Evolutionary conservation across 306 rosid genomes (phyloP), one percentile per base, ranked within the genome.

Genomic region (Amphicarpaea edgeworthii): DNA sequence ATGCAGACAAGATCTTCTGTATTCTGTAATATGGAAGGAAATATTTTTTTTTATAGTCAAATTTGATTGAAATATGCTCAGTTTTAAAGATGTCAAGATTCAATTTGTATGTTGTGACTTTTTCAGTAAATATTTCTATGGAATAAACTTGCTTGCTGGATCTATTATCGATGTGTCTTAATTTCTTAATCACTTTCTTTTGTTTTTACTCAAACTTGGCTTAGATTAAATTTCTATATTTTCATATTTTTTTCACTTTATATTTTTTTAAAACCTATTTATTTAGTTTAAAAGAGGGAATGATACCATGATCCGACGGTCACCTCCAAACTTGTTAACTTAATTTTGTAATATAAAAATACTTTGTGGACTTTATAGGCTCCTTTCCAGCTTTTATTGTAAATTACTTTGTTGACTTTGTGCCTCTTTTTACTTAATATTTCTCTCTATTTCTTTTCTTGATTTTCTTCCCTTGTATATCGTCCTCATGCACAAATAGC

Each of bases 21-120:
- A 69, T 69, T 77, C 43, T 77, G 72, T 50, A 69, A n/a, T 78
- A 43, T 71, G 68, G 21, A 70, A 40, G 82, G 32, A 61, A 73
- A 73, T 58, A 12, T 68, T 49, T 60, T 50, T 81, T 15, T 67
- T n/a, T n/a, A n/a, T n/a, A 45, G 68, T 73, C 49, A 53, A 62
- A 54, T 84, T 73, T 77, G n/a, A 28, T 73, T 65, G 41, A 66
- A 60, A 30, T 60, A 51, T 76, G 74, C 80, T 53, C 12, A 59
- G 46, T 32, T 73, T 57, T 49, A 34, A 70, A 68, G 63, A 45
- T 50, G 16, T 24, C 73, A 61, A 60, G 2, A 53, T 71, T 67
- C 68, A 49, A 60, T 58, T 77, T 68, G 49, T 68, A 76, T 77
- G 83, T 37, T 50, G 53, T 24, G 71, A 38, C 21, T 41, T 24